Conservation (phyloP, 75 land plant species). For the Sequoia sempervirens region DNA sequence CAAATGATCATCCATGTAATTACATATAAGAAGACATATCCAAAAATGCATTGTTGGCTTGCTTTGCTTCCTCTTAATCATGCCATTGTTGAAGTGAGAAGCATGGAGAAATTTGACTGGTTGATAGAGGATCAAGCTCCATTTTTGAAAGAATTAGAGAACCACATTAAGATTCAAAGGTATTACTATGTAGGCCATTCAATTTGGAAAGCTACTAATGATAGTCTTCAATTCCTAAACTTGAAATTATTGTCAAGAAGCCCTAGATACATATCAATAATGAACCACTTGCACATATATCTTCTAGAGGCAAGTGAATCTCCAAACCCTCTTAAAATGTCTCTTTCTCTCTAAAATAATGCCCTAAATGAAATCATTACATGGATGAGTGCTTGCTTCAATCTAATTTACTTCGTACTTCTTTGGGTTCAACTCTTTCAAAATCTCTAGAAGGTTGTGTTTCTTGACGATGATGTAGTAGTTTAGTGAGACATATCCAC, state of each 20-base stretch:
- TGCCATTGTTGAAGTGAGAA: slow-evolving; percentile 67
- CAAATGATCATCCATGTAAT: slow-evolving; percentile 70
- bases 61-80: slow-evolving; percentile 41
- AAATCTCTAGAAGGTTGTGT: slow-evolving; percentile 66
- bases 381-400: neutral
- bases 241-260: slow-evolving; percentile 51
- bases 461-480: slow-evolving; percentile 77
- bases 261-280: slow-evolving; percentile 59
- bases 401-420: neutral
- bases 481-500: slow-evolving; percentile 56
- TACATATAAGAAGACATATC: slow-evolving; percentile 86
- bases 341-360: neutral
- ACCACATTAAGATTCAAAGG: slow-evolving; percentile 22
- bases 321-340: neutral
- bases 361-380: neutral
- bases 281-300: slow-evolving; percentile 71
- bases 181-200: slow-evolving; percentile 40
- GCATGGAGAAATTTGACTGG: slow-evolving; percentile 74
- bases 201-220: slow-evolving; percentile 26
- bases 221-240: slow-evolving; percentile 39
- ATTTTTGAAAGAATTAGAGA: slow-evolving; percentile 51
- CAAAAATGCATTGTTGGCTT: slow-evolving; percentile 86
- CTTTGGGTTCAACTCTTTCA: slow-evolving; percentile 61
- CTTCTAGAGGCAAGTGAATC: slow-evolving; percentile 53
- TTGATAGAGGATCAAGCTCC: slow-evolving; percentile 43